Evolutionary conservation across 1,139 yeast genomes (phyloP), one percentile per base, ranked within the genome.

Genomic region (Wickerhamiella pararugosa): DNA sequence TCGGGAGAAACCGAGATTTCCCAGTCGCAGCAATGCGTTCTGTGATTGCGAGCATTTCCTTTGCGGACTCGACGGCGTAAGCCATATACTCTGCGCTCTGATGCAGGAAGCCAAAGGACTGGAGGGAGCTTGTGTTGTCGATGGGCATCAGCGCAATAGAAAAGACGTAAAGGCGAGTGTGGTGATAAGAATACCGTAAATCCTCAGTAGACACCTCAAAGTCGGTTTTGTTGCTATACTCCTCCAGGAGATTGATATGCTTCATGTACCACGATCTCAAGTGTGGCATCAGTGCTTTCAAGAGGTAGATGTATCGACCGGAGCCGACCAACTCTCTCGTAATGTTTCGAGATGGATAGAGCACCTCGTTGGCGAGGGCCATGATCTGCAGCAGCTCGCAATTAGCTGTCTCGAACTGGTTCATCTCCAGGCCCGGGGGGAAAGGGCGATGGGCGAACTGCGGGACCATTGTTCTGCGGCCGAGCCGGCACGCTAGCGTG

Each of bases 51-150:
- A 86, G 62, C 58, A 83, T 73, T 53, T 81, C 93, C 52, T 79
- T 79, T 1, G 96, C 95, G 0, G 96, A 80, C 46, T 69, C 74
- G 49, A 80, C 82, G 0, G 96, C 96, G 48, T 77, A 69, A 45
- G 78, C 90, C 26, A 84, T 81, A 57, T 78, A 84, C 51, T 76
- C 72, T 1, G 93, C 82, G 39, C 83, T 75, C 44, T 73, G 76
- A 1, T 84, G 70, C 32, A 81, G 70, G 54, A 82, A 92, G 53
- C 78, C 83, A 29, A 81, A 60, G 48, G 50, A 50, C 5, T 53
- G 44, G 36, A 49, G 55, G 39, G 49, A 45, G 26, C 33, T 5
- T 5, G 21, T 7, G 27, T 37, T 25, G 15, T 40, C 32, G 31
- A 30, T 25, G 3, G 47, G 38, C 27, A 43, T 38, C 7, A 87